Conservation (phyloP, 208 protist species). For the Trypanosoma brucei region DNA sequence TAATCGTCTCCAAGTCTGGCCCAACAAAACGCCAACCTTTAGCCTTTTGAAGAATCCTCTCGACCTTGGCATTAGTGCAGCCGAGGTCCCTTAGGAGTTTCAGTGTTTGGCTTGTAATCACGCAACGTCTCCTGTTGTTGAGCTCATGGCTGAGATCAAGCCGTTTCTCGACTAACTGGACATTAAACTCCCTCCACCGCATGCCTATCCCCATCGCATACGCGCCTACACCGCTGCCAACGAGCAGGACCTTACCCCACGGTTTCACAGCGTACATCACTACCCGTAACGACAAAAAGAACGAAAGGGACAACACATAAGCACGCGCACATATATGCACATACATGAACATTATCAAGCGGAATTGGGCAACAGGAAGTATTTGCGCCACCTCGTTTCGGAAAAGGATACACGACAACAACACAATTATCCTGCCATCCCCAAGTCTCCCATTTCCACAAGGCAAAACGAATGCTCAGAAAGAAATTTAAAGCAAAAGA, state of each 20-base stretch:
- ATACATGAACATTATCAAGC: no score
- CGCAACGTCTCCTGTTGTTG: conserved; percentile 39
- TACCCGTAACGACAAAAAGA: background rate
- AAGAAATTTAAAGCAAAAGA: no score
- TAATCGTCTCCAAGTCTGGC: conserved; percentile 35
- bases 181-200: conserved; percentile 78
- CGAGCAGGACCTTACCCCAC: conserved; percentile 71
- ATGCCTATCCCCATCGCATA: conserved; percentile 84
- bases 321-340: no score
- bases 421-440: no score
- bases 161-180: conserved; percentile 57
- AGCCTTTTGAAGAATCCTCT: conserved; percentile 38
- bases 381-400: no score
- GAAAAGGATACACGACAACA: no score
- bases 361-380: no score
- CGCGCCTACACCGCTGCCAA: conserved; percentile 58
- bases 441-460: no score
- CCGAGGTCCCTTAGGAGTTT: conserved; percentile 72
- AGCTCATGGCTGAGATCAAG: conserved; percentile 45
- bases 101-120: conserved; percentile 61
- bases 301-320: no score
- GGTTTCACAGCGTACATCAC: conserved; percentile 85
- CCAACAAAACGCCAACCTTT: conserved; percentile 63
- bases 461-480: no score
- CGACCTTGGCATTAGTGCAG: conserved; percentile 43